These are phyloP conservation scores for Fusarium globosum DNA, from an alignment of 2,329 filamentous ascomycete species.

Conservation along the genomic window DNA sequence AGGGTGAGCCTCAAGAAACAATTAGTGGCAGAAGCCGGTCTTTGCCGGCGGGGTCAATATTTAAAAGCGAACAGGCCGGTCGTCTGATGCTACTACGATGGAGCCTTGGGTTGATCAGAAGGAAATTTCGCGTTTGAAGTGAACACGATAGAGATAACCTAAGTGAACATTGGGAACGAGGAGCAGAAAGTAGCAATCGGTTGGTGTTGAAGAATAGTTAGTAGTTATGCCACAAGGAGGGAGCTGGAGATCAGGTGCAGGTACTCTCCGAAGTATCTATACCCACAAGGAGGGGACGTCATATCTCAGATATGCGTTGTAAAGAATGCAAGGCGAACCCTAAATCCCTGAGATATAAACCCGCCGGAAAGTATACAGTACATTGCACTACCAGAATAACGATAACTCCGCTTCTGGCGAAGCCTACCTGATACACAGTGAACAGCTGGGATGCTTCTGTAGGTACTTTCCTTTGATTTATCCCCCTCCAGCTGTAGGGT, in stretches of 20 bases:
- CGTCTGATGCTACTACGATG: conserved; percentile 10
- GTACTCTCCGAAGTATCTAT: conserved; percentile 23
- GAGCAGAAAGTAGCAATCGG: conserved; percentile 3
- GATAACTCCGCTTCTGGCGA: neutral
- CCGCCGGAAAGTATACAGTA: conserved; percentile 28
- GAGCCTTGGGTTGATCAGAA: neutral
- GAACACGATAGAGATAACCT: neutral
- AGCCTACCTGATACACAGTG: neutral
- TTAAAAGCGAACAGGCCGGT: neutral
- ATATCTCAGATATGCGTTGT: conserved; percentile 9
- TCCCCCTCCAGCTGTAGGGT: conserved; percentile 23
- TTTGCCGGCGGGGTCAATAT: conserved; percentile 24
- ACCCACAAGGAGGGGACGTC: conserved; percentile 28
- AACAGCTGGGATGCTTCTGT: neutral
- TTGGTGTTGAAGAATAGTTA: conserved; percentile 23
- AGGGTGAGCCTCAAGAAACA: neutral
- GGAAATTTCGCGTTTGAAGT: neutral
- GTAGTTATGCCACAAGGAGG: conserved; percentile 5
- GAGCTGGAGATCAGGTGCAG: conserved; percentile 14
- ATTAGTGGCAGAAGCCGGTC: conserved; percentile 20
- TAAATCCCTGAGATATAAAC: neutral
- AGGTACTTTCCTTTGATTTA: neutral
- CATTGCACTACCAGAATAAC: conserved; percentile 11
- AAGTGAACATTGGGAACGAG: neutral
- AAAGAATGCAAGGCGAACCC: conserved; percentile 13